Conservation (phyloP, 1,284 basidiomycete species). For the Puccinia triticina region DNA sequence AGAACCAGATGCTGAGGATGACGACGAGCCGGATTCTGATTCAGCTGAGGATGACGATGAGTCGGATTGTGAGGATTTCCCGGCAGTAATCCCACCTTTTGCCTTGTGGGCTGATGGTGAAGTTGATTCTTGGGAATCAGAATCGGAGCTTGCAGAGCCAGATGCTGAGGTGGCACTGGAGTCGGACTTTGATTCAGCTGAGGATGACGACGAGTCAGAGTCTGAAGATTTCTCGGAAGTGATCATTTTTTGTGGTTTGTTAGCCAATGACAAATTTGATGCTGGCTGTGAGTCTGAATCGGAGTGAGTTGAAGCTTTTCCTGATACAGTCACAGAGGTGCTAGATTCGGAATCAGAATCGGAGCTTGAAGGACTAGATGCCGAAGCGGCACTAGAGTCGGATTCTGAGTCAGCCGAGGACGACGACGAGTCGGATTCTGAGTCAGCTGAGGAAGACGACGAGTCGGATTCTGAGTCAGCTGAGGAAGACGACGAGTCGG, state of each 20-base stretch:
- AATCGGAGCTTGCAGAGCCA: too few species aligned
- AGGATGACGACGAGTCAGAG: slow-evolving; percentile 9
- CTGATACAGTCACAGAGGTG: neutral
- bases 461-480: neutral
- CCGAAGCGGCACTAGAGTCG: neutral
- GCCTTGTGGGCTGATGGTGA: too few species aligned
- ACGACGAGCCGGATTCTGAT: neutral
- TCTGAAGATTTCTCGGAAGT: neutral
- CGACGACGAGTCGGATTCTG: slow-evolving; percentile 2
- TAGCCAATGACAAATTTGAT: neutral
- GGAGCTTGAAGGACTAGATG: too few species aligned
- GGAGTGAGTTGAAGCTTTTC: neutral
- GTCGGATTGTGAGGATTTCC: too few species aligned
- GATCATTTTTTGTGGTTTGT: too few species aligned
- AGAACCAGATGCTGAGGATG: slow-evolving; percentile 19
- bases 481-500: too few species aligned
- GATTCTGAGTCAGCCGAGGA: neutral
- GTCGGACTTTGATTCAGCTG: neutral
- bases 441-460: neutral
- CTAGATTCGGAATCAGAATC: slow-evolving; percentile 28
- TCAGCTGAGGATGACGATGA: too few species aligned
- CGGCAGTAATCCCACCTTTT: too few species aligned
- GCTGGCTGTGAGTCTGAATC: neutral
- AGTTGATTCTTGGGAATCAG: too few species aligned
- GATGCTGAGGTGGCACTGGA: too few species aligned